Conservation (phyloP, 345 rosid genomes). For the Abelmoschus esculentus region DNA sequence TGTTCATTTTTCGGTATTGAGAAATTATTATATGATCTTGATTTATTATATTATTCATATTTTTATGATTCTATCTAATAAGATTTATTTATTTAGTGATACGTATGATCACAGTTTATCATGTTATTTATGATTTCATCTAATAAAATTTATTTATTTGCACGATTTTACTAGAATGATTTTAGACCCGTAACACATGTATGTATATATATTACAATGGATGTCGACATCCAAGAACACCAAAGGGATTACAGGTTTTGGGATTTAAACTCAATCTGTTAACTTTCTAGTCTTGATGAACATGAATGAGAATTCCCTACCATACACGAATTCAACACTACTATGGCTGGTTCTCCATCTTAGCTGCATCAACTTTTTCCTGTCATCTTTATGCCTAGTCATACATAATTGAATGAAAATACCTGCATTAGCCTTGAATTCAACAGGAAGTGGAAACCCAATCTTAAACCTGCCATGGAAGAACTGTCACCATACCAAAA, state of each 20-base stretch:
- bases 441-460: constrained; percentile 8
- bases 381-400: constrained; percentile 11
- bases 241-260: no score
- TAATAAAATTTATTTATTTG: no score
- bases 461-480: constrained; percentile 14
- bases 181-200: no score
- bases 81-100: no score
- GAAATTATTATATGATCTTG: no score
- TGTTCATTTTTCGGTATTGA: neutral
- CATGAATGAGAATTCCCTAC: constrained; percentile 25
- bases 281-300: constrained; percentile 37
- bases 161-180: no score
- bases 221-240: neutral
- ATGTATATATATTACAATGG: neutral
- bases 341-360: constrained; percentile 9
- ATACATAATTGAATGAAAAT: neutral
- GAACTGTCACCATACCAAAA: constrained; percentile 18
- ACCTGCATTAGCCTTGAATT: constrained; percentile 10
- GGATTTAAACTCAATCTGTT: no score
- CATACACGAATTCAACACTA: constrained; percentile 21
- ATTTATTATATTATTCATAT: no score
- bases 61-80: no score
- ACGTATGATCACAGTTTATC: no score
- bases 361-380: constrained; percentile 19
- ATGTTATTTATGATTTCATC: no score